phyloP scores from a whole-genome alignment of 116 monocot genomes.

The Thalassia testudinum region DNA sequence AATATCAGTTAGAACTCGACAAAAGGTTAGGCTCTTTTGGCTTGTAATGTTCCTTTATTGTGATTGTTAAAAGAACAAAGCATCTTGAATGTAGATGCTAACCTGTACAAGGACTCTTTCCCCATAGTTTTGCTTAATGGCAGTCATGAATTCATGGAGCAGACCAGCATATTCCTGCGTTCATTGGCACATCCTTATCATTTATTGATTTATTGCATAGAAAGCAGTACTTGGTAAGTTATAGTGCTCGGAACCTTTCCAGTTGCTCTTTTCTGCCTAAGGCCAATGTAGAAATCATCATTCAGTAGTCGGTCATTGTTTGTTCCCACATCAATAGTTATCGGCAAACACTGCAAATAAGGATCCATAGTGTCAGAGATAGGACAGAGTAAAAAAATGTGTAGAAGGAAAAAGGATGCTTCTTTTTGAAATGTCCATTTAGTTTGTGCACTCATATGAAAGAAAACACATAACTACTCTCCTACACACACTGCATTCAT shows the following conservation, averaged over 20 bases:
- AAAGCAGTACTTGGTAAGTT: background rate
- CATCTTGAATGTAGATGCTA: background rate
- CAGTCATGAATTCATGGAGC: conserved; percentile 74
- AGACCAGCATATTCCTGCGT: conserved; percentile 69
- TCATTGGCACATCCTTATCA: too few species aligned
- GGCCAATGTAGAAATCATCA: conserved; percentile 94
- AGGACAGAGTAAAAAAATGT: too few species aligned
- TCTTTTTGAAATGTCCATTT: too few species aligned
- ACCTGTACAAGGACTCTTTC: conserved; percentile 89
- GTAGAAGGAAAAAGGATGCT: too few species aligned
- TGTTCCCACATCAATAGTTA: conserved; percentile 97
- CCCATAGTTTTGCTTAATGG: conserved; percentile 80
- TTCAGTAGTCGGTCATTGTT: conserved; percentile 62
- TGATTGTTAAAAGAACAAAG: background rate
- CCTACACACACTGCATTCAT: too few species aligned
- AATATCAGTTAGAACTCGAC: too few species aligned
- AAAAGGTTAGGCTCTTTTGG: background rate
- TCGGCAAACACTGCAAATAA: conserved; percentile 55
- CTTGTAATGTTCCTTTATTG: background rate
- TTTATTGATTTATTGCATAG: background rate
- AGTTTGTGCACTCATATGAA: too few species aligned
- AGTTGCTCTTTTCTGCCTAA: conserved; percentile 67
- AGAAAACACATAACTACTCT: too few species aligned
- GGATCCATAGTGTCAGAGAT: too few species aligned
- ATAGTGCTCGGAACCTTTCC: conserved; percentile 37